A percentile compares a stretch with the other conserved stretches of the same genome.
phyloP scores from a whole-genome alignment of 2,329 filamentous ascomycete genomes.

The Colletotrichum acutatum region DNA sequence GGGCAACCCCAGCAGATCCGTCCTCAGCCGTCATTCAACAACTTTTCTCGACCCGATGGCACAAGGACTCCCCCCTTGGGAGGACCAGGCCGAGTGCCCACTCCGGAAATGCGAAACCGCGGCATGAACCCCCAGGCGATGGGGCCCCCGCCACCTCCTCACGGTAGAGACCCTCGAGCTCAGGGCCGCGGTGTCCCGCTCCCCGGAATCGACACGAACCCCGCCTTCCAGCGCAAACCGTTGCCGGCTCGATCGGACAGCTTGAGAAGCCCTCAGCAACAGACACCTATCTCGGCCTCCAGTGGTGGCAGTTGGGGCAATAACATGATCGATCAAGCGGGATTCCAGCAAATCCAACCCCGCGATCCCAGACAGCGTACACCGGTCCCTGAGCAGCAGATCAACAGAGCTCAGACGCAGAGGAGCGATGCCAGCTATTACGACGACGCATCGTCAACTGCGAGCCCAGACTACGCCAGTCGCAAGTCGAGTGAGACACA shows the following conservation, averaged over 20 bases:
- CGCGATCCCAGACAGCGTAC: conserved; percentile 39
- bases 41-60: conserved; percentile 36
- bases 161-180: conserved; percentile 15
- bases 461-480: conserved; percentile 83
- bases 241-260: conserved; percentile 55
- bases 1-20: background rate
- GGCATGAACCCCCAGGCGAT: conserved; percentile 40
- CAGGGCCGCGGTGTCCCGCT: conserved; percentile 37
- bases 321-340: conserved; percentile 58
- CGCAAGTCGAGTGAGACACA: conserved; percentile 61
- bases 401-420: conserved; percentile 44
- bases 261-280: conserved; percentile 43
- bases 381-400: conserved; percentile 38
- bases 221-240: conserved; percentile 62
- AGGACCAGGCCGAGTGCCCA: conserved; percentile 28
- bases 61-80: conserved; percentile 33
- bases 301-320: conserved; percentile 52
- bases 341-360: conserved; percentile 58
- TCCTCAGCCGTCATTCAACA: conserved; percentile 36
- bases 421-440: conserved; percentile 59
- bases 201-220: conserved; percentile 33
- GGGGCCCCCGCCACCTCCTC: conserved; percentile 18
- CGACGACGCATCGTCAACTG: conserved; percentile 73
- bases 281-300: conserved; percentile 48
- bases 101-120: conserved; percentile 39